Conservation (phyloP, 768 basidiomycete genomes). For the Gautieria morchelliformis region DNA sequence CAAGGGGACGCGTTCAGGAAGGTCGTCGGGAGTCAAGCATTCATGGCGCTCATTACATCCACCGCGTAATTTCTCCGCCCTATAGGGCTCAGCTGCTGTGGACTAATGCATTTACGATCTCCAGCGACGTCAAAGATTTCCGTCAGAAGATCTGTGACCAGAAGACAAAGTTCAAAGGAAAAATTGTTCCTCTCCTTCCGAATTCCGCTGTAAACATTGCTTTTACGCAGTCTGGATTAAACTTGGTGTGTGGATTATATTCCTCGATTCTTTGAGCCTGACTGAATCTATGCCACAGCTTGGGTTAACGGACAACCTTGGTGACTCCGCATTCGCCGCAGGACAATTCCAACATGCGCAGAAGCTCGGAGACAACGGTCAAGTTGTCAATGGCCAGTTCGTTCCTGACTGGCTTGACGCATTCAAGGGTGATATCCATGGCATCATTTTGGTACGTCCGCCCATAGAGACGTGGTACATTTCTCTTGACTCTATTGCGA, state of each 20-base stretch:
- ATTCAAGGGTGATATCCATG: conserved; percentile 38
- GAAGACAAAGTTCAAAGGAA: neutral
- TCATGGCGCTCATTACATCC: conserved; percentile 38
- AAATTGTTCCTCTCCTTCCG: conserved; percentile 24
- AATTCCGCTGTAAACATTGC: conserved; percentile 42
- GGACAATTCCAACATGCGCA: conserved; percentile 34
- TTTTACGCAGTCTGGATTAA: conserved; percentile 41
- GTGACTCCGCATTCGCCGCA: conserved; percentile 25
- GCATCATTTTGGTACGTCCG: conserved; percentile 29
- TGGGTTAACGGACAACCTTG: conserved; percentile 29
- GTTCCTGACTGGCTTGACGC: conserved; percentile 33
- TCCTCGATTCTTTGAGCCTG: neutral
- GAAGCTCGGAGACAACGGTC: conserved; percentile 31
- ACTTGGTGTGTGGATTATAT: conserved; percentile 9
- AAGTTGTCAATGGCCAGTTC: too few relatives aligned
- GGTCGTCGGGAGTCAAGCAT: conserved; percentile 23
- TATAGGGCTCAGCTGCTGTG: neutral
- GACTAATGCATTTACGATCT: neutral
- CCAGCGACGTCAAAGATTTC: neutral
- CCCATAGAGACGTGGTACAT: conserved; percentile 1
- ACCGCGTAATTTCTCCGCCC: conserved; percentile 27
- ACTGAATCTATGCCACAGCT: conserved; percentile 17
- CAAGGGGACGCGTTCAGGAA: conserved; percentile 36
- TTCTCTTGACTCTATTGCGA: neutral
- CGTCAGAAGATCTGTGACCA: neutral